Evolutionary conservation across 192 early-diverging fungal genomes (phyloP).

Genomic region (Entophlyctis luteolus): DNA sequence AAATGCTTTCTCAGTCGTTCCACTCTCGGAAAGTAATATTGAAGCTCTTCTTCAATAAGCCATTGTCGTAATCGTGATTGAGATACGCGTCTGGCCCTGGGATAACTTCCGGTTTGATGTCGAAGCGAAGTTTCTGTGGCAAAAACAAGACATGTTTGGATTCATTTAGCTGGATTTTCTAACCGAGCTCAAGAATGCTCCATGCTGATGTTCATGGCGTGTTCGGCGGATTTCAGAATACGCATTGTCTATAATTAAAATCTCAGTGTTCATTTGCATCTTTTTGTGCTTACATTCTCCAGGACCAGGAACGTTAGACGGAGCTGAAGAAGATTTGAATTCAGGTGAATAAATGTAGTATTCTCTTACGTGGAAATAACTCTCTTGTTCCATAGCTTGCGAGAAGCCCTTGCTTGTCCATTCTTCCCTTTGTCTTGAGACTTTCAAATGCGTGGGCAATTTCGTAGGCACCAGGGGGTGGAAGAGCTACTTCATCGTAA

Average conservation of each 20-base stretch:
- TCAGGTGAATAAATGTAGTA: neutral
- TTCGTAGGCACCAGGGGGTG: constrained; percentile 55
- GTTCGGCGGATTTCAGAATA: neutral
- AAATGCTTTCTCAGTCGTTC: constrained; percentile 9
- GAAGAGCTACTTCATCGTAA: constrained; percentile 13
- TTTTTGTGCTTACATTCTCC: constrained; percentile 40
- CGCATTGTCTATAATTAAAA: constrained; percentile 9
- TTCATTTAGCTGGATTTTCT: neutral
- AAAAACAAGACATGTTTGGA: neutral
- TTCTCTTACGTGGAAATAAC: constrained; percentile 41
- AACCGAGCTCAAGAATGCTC: constrained; percentile 44
- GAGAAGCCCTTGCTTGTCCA: constrained; percentile 32
- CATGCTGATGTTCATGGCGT: constrained; percentile 3
- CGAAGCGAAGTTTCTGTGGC: constrained; percentile 41
- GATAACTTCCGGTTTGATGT: constrained; percentile 11
- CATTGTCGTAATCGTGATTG: constrained; percentile 33
- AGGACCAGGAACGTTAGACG: constrained; percentile 40
- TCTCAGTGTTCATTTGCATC: constrained; percentile 8
- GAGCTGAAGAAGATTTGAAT: neutral
- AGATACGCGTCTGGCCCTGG: constrained; percentile 51
- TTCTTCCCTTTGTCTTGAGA: constrained; percentile 33
- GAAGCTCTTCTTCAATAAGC: constrained; percentile 47
- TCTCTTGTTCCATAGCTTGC: constrained; percentile 35
- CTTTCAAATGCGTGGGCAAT: constrained; percentile 42
- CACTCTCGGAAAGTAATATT: constrained; percentile 50